Percentiles rank a stretch among this genome's conserved stretches.
Conservation (phyloP, 140 eudicot genomes). For the Ambrosia hybrid region DNA sequence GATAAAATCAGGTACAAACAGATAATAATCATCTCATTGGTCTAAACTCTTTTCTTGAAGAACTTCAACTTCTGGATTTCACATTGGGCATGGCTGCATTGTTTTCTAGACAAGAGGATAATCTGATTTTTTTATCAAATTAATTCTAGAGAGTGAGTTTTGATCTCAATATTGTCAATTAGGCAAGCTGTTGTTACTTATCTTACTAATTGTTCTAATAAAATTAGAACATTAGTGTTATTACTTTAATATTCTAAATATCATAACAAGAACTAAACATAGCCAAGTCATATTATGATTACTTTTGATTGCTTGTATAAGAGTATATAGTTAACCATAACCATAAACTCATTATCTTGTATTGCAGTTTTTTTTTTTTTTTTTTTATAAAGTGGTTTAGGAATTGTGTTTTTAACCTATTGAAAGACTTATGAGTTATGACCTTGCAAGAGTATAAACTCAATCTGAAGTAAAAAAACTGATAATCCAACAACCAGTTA, state of each 20-base stretch:
- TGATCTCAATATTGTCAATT: neutral
- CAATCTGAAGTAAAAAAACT: neutral
- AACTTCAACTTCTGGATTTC: constrained; percentile 16
- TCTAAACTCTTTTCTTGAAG: constrained; percentile 9
- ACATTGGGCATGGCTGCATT: constrained; percentile 3
- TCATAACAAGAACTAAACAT: neutral
- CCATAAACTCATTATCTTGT: neutral
- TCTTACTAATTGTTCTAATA: neutral
- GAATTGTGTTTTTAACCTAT: neutral
- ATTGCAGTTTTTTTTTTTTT: neutral
- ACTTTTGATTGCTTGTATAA: neutral
- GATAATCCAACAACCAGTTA: neutral
- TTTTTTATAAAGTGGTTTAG: neutral
- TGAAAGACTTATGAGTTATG: neutral
- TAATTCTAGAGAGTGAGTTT: constrained; percentile 13
- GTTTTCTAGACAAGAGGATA: neutral
- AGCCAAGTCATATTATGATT: neutral
- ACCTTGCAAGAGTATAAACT: neutral
- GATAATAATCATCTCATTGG: constrained; percentile 21
- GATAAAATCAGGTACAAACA: constrained; percentile 27
- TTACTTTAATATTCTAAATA: neutral
- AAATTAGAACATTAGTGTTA: neutral
- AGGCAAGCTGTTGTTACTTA: neutral
- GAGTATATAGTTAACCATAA: neutral
- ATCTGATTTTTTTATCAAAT: neutral